Conservation (phyloP, 148 eudicot genomes). For the Polygonum maritimum region DNA sequence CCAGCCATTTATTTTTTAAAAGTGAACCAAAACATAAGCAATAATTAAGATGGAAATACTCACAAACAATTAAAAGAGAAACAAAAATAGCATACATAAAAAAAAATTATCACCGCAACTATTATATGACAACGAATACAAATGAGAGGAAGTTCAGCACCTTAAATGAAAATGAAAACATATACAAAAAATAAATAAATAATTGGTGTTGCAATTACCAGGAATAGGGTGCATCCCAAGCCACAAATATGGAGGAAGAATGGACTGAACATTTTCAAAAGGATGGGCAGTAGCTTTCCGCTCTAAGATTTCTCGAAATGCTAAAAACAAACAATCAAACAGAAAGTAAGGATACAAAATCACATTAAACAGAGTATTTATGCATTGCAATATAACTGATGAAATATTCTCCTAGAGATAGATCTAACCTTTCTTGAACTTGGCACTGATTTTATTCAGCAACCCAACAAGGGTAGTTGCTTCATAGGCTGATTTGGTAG, state of each 20-base stretch:
- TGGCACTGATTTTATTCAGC: conserved; percentile 80
- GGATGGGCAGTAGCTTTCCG: conserved; percentile 88
- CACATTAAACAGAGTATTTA: neutral
- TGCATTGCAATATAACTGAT: neutral
- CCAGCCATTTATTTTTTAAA: neutral
- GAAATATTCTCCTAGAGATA: neutral
- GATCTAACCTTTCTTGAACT: conserved; percentile 80
- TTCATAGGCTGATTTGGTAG: conserved; percentile 54
- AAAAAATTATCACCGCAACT: neutral
- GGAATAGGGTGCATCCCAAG: conserved; percentile 81
- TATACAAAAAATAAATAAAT: neutral
- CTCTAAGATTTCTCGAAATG: conserved; percentile 83
- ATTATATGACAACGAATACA: neutral
- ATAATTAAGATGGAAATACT: neutral
- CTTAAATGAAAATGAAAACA: neutral
- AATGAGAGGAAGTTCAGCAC: neutral
- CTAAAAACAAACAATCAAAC: conserved; percentile 22
- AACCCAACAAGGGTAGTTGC: conserved; percentile 85
- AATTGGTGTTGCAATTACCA: conserved; percentile 35
- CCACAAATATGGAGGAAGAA: conserved; percentile 91
- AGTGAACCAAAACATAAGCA: neutral
- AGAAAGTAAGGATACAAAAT: neutral
- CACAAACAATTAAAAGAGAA: neutral
- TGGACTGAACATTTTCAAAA: conserved; percentile 89
- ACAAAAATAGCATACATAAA: neutral